Evolutionary conservation across 169 alveolate genomes (phyloP).

Genomic region (Cyclospora cayetanensis): DNA sequence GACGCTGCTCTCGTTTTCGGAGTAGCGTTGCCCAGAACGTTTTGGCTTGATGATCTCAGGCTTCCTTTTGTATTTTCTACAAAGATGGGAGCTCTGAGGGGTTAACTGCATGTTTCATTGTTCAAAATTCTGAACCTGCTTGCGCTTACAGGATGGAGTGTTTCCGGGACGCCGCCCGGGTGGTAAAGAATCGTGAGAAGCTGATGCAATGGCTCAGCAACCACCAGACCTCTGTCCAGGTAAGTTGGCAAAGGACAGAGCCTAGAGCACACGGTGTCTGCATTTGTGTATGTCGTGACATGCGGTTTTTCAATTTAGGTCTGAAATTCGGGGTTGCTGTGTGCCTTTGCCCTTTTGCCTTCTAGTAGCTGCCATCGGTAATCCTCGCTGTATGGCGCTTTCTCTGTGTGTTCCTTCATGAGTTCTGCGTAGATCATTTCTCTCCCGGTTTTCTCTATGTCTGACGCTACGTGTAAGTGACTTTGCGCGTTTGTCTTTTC

Average conservation of each 20-base stretch:
- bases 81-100: no score
- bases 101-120: not conserved
- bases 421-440: not conserved
- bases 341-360: not conserved
- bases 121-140: not conserved
- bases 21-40: not conserved
- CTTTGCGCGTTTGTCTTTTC: not conserved
- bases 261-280: not conserved
- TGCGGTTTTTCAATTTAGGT: not conserved
- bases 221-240: no score
- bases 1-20: not conserved
- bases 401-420: not conserved
- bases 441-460: not conserved
- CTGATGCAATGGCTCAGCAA: no score
- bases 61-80: not conserved
- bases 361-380: not conserved
- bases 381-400: no score
- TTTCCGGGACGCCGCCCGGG: constrained; percentile 45
- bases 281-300: not conserved
- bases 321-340: not conserved
- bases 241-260: not conserved
- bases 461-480: not conserved
- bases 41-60: not conserved
- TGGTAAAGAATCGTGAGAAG: constrained; percentile 23
- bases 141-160: not conserved